A percentile compares a stretch with the other conserved stretches of the same genome.
These are phyloP conservation scores for Boletus sp. DNA, from an alignment of 768 basidiomycete genomes.

Conservation along the genomic window DNA sequence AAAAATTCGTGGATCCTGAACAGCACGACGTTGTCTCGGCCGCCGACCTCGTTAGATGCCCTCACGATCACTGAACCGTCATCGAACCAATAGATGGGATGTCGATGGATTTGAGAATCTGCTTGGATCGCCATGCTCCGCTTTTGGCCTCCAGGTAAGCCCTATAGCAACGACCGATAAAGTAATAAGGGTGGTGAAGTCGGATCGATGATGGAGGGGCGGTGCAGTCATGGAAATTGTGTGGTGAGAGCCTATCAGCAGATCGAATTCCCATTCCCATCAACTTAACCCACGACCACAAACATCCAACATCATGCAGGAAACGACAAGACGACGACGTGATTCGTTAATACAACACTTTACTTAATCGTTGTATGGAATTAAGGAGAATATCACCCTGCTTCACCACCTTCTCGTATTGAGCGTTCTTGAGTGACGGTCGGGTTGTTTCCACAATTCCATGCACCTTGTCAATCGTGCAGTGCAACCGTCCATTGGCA, in stretches of 20 bases:
- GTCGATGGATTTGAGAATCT: slow-evolving; percentile 21
- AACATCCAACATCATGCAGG: not conserved
- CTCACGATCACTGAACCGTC: slow-evolving; percentile 60
- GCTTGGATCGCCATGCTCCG: not conserved
- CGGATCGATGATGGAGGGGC: not conserved
- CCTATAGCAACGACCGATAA: slow-evolving; percentile 6
- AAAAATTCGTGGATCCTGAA: slow-evolving; percentile 61
- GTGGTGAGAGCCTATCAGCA: not conserved
- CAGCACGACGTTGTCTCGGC: slow-evolving; percentile 19
- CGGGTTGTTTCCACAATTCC: slow-evolving; percentile 92
- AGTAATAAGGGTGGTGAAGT: slow-evolving; percentile 7
- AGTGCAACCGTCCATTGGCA: slow-evolving; percentile 78
- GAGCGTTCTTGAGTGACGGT: slow-evolving; percentile 70
- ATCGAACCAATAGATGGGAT: slow-evolving; percentile 62
- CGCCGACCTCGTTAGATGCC: slow-evolving; percentile 30
- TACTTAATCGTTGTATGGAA: slow-evolving; percentile 84
- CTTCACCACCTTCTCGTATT: slow-evolving; percentile 91
- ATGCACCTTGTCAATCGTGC: slow-evolving; percentile 92
- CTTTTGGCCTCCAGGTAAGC: slow-evolving; percentile 1
- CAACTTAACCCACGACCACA: no score
- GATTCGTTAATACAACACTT: slow-evolving; percentile 64
- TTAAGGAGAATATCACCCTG: slow-evolving; percentile 89
- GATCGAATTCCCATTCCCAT: slow-evolving; percentile 2
- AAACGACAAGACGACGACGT: not conserved
- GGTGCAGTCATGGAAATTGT: not conserved